phyloP scores from a whole-genome alignment of 1,139 yeast species.

The Candida sanyaensis region DNA sequence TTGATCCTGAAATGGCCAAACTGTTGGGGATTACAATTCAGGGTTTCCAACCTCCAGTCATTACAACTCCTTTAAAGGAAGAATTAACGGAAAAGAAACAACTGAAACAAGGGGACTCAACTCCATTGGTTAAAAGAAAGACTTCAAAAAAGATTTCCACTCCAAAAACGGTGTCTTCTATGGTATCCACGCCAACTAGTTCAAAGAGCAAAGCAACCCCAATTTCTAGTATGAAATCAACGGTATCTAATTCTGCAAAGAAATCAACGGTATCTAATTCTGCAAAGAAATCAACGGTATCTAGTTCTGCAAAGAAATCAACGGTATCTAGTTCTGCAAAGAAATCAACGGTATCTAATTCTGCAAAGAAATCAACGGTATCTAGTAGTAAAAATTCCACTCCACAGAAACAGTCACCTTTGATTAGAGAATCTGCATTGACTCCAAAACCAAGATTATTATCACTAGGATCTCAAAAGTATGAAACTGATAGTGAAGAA shows the following conservation, averaged over 20 bases:
- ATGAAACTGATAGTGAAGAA: constrained; percentile 14
- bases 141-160: constrained; percentile 1
- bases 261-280: constrained; percentile 1
- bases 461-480: constrained; percentile 15
- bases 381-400: not conserved
- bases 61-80: constrained; percentile 5
- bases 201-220: constrained; percentile 1
- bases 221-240: not conserved
- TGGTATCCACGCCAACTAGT: constrained; percentile 4
- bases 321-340: not conserved
- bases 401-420: constrained; percentile 7
- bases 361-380: not conserved
- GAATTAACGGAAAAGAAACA: not conserved
- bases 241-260: not conserved
- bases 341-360: not conserved
- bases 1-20: constrained; percentile 21
- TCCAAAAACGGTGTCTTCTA: not conserved
- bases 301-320: not conserved
- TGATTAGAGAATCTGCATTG: constrained; percentile 10
- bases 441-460: constrained; percentile 23
- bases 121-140: not conserved
- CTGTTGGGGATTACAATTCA: constrained; percentile 30
- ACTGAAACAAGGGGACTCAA: not conserved
- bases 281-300: no score
- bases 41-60: constrained; percentile 19